Percentiles rank a stretch among this genome's conserved stretches.
Conservation (phyloP, 2,329 filamentous ascomycete genomes). For the Ophiostoma sp. region DNA sequence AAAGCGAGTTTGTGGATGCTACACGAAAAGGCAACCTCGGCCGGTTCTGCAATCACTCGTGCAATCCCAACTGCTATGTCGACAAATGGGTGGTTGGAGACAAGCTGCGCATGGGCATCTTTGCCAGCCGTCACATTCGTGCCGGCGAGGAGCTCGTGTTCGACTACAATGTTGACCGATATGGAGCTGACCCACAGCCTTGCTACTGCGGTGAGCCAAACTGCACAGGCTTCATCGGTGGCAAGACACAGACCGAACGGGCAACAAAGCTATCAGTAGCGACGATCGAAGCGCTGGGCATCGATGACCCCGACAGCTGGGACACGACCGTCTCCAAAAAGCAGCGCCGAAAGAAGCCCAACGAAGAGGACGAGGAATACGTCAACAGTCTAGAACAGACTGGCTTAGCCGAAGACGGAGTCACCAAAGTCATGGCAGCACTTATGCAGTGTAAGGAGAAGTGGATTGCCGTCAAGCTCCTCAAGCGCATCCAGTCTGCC, state of each 20-base stretch:
- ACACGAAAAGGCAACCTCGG: slow-evolving; percentile 95
- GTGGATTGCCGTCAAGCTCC: slow-evolving; percentile 95
- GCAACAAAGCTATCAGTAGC: slow-evolving; percentile 85
- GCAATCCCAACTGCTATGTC: slow-evolving; percentile 97
- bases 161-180: slow-evolving; percentile 99
- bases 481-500: slow-evolving; percentile 80
- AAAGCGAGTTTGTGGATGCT: slow-evolving; percentile 94
- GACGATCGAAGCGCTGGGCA: slow-evolving; percentile 90
- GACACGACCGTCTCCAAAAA: slow-evolving; percentile 85
- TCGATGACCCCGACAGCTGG: slow-evolving; percentile 89
- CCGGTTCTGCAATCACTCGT: slow-evolving; percentile 97
- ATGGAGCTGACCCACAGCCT: slow-evolving; percentile 91
- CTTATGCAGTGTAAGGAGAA: slow-evolving; percentile 98
- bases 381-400: slow-evolving; percentile 81
- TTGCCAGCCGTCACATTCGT: slow-evolving; percentile 76
- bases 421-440: slow-evolving; percentile 91
- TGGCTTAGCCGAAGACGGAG: slow-evolving; percentile 72
- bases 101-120: slow-evolving; percentile 98
- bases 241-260: slow-evolving; percentile 94
- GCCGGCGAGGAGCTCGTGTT: slow-evolving; percentile 94
- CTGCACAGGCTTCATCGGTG: slow-evolving; percentile 93
- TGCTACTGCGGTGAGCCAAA: slow-evolving; percentile 95
- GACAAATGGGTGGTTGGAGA: slow-evolving; percentile 99
- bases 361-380: slow-evolving; percentile 92
- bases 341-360: slow-evolving; percentile 83